Conservation (phyloP, 139 green algal species). For the Chlorokybus atmophyticus region DNA sequence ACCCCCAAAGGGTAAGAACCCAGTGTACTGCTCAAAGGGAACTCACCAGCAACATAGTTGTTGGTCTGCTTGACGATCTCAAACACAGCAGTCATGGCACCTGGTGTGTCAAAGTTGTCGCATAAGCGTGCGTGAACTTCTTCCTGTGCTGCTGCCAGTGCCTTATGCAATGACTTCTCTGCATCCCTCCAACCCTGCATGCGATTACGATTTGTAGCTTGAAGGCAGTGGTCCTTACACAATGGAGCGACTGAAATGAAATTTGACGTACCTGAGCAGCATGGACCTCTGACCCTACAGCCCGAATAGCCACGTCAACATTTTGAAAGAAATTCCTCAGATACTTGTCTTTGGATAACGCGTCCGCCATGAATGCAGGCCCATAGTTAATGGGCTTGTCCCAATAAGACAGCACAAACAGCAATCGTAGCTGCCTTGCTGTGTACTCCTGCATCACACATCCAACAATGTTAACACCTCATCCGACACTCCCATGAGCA, state of each 20-base stretch:
- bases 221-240: too few species aligned
- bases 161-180: conserved; percentile 43
- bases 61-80: conserved; percentile 70
- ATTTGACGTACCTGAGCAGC: too few species aligned
- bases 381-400: conserved; percentile 37
- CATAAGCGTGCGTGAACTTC: conserved; percentile 57
- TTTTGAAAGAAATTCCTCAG: conserved; percentile 94
- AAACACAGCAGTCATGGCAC: conserved; percentile 55
- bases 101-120: conserved; percentile 87
- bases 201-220: too few species aligned
- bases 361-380: conserved; percentile 7
- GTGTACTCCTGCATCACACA: conserved; percentile 60
- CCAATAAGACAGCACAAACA: conserved; percentile 86
- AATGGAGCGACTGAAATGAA: too few species aligned
- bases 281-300: too few species aligned
- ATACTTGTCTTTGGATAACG: neutral
- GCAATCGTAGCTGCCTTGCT: conserved; percentile 76
- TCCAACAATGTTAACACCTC: too few species aligned
- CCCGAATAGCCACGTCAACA: conserved; percentile 59
- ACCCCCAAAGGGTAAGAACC: too few species aligned
- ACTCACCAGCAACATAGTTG: conserved; percentile 69
- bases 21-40: too few species aligned
- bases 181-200: conserved; percentile 33
- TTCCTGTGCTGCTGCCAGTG: conserved; percentile 27
- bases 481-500: conserved; percentile 39